Percentiles rank a stretch among this genome's conserved stretches.
Evolutionary conservation across 768 basidiomycete species (phyloP).

Genomic region (Mycena capillaripes): DNA sequence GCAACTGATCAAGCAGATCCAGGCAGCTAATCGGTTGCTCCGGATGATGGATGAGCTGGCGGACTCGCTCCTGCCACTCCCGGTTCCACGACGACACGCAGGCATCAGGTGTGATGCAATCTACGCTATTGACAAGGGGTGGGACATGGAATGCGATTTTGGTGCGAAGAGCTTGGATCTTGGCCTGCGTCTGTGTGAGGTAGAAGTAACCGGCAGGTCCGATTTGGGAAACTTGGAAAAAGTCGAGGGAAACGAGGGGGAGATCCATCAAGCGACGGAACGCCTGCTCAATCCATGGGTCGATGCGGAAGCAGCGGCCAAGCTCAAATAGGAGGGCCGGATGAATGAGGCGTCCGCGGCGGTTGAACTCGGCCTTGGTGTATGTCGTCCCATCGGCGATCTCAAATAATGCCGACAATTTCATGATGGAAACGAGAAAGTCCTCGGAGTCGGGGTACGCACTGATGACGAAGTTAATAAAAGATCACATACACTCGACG

Average conservation of each 20-base stretch:
- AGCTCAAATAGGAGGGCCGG: conserved; percentile 23
- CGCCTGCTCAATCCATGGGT: conserved; percentile 6
- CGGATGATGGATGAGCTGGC: conserved; percentile 21
- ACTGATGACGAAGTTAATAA: background rate
- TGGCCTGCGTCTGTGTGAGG: conserved; percentile 17
- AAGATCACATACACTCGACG: background rate
- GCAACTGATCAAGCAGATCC: conserved; percentile 3
- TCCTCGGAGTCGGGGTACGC: background rate
- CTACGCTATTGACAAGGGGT: background rate
- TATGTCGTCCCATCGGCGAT: conserved; percentile 1
- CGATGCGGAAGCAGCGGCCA: conserved; percentile 14
- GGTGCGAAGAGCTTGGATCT: background rate
- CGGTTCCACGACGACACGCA: conserved; percentile 3
- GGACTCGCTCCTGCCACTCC: conserved; percentile 20
- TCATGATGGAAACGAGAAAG: conserved; percentile 18
- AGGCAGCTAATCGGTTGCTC: background rate
- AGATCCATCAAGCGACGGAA: conserved; percentile 4
- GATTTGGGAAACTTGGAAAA: conserved; percentile 7
- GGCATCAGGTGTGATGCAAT: background rate
- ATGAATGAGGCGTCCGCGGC: background rate
- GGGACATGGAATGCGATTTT: conserved; percentile 15
- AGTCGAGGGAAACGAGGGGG: background rate
- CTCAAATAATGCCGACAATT: background rate
- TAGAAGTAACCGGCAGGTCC: background rate
- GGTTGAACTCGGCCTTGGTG: background rate